phyloP scores from a whole-genome alignment of 352 stramenopile genomes.

The Phytophthora hybrid region DNA sequence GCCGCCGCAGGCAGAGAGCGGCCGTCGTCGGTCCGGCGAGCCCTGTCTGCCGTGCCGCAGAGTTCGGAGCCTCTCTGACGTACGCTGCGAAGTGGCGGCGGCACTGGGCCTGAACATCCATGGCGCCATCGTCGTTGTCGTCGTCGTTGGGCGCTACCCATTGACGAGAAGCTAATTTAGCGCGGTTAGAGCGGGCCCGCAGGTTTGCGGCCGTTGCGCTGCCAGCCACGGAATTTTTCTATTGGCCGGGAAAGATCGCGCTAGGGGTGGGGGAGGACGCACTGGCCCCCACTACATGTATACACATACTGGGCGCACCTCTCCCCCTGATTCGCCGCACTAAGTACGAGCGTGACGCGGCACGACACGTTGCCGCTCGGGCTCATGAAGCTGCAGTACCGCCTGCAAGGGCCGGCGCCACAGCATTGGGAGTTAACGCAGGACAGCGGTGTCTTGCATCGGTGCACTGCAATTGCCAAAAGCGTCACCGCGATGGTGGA shows the following conservation, averaged over 20 bases:
- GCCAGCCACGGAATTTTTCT: slow-evolving; percentile 35
- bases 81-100: slow-evolving; percentile 31
- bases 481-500: neutral
- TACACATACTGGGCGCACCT: slow-evolving; percentile 10
- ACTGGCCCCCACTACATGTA: neutral
- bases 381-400: too few species aligned
- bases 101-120: slow-evolving; percentile 13
- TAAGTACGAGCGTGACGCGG: slow-evolving; percentile 1
- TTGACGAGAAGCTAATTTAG: neutral
- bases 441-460: neutral
- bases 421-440: neutral
- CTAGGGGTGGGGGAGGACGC: slow-evolving; percentile 12
- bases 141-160: too few species aligned
- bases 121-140: neutral
- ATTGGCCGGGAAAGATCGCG: slow-evolving; percentile 37
- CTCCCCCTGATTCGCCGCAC: slow-evolving; percentile 14
- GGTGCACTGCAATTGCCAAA: too few species aligned
- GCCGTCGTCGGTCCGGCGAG: slow-evolving; percentile 10
- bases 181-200: neutral
- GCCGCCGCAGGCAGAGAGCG: slow-evolving; percentile 19
- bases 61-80: slow-evolving; percentile 36
- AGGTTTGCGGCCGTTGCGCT: neutral
- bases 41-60: slow-evolving; percentile 30
- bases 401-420: neutral
- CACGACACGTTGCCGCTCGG: neutral